Percentiles rank a stretch among this genome's conserved stretches.
These are phyloP conservation scores for Hylodesmum podocarpum DNA, from an alignment of 306 rosid genomes.

Conservation along the genomic window DNA sequence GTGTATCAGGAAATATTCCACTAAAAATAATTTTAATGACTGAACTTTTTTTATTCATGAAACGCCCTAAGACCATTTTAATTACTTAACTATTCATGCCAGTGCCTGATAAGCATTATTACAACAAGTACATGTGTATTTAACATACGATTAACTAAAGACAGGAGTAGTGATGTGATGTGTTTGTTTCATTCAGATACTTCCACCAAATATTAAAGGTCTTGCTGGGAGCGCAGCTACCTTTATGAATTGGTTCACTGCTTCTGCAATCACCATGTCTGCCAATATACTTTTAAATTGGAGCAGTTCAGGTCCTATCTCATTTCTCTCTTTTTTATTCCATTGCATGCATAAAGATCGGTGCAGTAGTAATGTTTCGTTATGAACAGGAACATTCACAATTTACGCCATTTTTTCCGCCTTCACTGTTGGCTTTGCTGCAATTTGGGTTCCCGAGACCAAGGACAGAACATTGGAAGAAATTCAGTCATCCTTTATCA, in stretches of 20 bases:
- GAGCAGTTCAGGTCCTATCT: constrained; percentile 57
- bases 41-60: no score
- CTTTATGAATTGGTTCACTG: constrained; percentile 62
- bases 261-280: constrained; percentile 60
- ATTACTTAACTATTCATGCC: no score
- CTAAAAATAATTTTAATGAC: no score
- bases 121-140: no score
- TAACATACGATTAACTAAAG: no score
- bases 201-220: constrained; percentile 73
- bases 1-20: no score
- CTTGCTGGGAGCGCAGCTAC: constrained; percentile 79
- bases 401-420: constrained; percentile 52
- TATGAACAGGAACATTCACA: constrained; percentile 65
- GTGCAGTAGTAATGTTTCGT: neutral
- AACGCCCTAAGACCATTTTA: no score
- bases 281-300: constrained; percentile 66
- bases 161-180: no score
- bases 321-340: neutral
- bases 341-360: neutral
- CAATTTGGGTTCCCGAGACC: constrained; percentile 74
- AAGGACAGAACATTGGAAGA: constrained; percentile 74
- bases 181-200: no score
- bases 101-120: no score
- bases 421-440: constrained; percentile 44
- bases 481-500: constrained; percentile 59